Evolutionary conservation across 2,329 filamentous ascomycete species (phyloP).

Genomic region (Rhytidhysteron rufulum): DNA sequence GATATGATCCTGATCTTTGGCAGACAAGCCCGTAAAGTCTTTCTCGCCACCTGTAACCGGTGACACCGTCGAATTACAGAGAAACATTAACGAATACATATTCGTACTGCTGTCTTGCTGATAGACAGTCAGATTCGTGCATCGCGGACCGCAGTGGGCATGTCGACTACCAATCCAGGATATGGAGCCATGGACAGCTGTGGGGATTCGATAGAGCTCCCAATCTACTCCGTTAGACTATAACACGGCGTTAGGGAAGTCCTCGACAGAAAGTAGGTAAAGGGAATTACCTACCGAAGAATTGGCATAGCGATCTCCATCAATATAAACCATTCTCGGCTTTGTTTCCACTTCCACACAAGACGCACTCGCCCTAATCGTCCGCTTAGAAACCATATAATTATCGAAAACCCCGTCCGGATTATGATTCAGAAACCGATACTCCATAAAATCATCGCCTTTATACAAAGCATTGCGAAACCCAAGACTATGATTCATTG

Average conservation of each 20-base stretch:
- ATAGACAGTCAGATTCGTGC: constrained; percentile 31
- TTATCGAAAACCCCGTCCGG: constrained; percentile 23
- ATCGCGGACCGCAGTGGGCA: constrained; percentile 23
- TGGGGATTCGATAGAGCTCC: constrained; percentile 11
- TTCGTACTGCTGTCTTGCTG: constrained; percentile 12
- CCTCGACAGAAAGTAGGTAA: too few relatives aligned
- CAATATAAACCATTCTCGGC: not conserved
- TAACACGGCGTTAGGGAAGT: not conserved
- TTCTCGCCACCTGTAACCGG: constrained; percentile 10
- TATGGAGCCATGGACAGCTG: constrained; percentile 15
- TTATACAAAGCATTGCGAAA: constrained; percentile 25
- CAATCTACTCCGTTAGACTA: constrained; percentile 11
- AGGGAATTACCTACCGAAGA: constrained; percentile 12
- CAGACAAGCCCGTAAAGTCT: constrained; percentile 16
- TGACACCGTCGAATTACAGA: constrained; percentile 23
- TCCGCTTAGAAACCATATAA: constrained; percentile 22
- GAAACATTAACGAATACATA: constrained; percentile 18
- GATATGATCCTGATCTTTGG: constrained; percentile 15
- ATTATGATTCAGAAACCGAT: constrained; percentile 31
- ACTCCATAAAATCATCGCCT: constrained; percentile 18
- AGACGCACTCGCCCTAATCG: constrained; percentile 14
- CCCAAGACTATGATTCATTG: constrained; percentile 16
- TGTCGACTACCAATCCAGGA: constrained; percentile 20
- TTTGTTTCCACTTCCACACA: constrained; percentile 18
- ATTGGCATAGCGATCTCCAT: constrained; percentile 12